Evolutionary conservation across 164 flowering plant genomes (phyloP).

Genomic region (Nelumbo lutea): DNA sequence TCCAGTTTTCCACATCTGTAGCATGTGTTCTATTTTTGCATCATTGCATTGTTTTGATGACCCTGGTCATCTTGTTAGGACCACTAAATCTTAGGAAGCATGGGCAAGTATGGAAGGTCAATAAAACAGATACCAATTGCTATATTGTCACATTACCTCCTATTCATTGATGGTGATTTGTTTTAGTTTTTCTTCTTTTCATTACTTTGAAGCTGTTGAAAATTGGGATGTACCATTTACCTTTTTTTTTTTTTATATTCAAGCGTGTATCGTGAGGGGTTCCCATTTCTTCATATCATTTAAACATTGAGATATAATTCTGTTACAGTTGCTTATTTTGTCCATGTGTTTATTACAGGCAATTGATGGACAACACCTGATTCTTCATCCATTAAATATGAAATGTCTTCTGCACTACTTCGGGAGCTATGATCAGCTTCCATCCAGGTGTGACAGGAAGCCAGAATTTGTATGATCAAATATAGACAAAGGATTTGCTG

Average conservation of each 20-base stretch:
- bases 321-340: background rate
- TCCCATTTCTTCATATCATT: background rate
- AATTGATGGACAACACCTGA: conserved; percentile 85
- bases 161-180: no score
- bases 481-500: background rate
- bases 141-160: no score
- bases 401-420: conserved; percentile 85
- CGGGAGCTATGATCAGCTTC: conserved; percentile 71
- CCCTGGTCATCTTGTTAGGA: no score
- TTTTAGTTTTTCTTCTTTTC: no score
- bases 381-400: conserved; percentile 85
- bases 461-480: background rate
- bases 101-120: no score
- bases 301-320: background rate
- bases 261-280: background rate
- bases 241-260: background rate
- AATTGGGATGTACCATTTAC: background rate
- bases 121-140: no score
- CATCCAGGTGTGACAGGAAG: conserved; percentile 52
- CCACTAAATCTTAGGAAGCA: no score
- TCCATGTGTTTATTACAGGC: conserved; percentile 45
- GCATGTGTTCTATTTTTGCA: background rate
- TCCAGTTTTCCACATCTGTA: no score
- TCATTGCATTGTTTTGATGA: background rate
- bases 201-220: no score